These are phyloP conservation scores for Ceriops decandra DNA, from an alignment of 345 rosid species.

Conservation along the genomic window DNA sequence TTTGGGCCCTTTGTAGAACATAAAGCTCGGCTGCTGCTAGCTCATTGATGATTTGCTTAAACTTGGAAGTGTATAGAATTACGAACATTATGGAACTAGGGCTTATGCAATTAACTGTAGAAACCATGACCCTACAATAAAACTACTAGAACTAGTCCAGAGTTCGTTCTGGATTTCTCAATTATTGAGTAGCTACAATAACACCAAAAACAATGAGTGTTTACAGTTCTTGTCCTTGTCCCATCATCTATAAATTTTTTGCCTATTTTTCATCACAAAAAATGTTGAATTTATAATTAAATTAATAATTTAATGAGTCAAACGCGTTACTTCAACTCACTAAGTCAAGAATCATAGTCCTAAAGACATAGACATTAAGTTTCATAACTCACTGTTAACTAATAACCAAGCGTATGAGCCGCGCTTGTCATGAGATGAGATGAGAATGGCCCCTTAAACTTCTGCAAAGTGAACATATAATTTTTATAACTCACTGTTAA, in stretches of 20 bases:
- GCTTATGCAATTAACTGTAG: too few relatives aligned
- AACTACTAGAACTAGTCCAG: too few relatives aligned
- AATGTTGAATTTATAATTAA: constrained; percentile 57
- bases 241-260: constrained; percentile 23
- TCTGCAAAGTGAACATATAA: constrained; percentile 35
- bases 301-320: constrained; percentile 32
- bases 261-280: neutral
- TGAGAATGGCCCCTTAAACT: constrained; percentile 34
- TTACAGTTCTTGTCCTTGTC: constrained; percentile 42
- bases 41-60: too few relatives aligned
- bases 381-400: constrained; percentile 52
- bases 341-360: constrained; percentile 46
- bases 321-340: constrained; percentile 54
- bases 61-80: too few relatives aligned
- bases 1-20: too few relatives aligned
- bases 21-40: too few relatives aligned
- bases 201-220: constrained; percentile 28
- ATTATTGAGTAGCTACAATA: constrained; percentile 8
- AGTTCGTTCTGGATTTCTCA: constrained; percentile 9
- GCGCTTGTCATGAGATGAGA: constrained; percentile 23
- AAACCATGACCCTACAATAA: too few relatives aligned
- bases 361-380: constrained; percentile 44
- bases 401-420: constrained; percentile 52
- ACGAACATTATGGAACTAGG: too few relatives aligned
- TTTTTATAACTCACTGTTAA: constrained; percentile 55